Evolutionary conservation across 2,329 filamentous ascomycete genomes (phyloP), one percentile per base, ranked within the genome.

Genomic region (Aureobasidium sp.): DNA sequence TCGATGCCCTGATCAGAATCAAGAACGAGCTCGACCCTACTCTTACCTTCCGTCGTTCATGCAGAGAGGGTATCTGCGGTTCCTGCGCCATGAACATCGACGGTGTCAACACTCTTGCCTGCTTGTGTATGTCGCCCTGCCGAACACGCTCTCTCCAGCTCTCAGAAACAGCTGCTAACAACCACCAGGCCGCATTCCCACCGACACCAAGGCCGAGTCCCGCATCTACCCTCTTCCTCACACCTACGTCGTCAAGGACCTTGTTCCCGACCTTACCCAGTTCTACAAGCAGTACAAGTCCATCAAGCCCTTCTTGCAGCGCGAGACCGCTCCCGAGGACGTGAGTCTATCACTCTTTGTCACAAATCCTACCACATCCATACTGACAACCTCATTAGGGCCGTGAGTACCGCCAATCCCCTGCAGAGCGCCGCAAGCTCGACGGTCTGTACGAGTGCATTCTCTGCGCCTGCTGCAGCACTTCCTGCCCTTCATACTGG

Each of bases 231-330:
- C 94, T 64, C 84, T 99, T 68, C 94, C 94, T 70, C 94, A 99
- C 81, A 97, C 92, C 77, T 99, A 97, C 79, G 90, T 99, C 69
- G 92, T 99, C 79, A 99, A 97, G 86, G 94, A 99, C 76, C 86
- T 99, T 65, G 94, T 99, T 37, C 93, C 94, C 63, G 94, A 99
- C 75, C 81, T 99, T 80, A 99, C 94, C 65, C 89, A 94, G 73
- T 97, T 99, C 81, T 99, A 99, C 86, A 97, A 97, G 85, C 94
- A 99, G 83, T 99, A 99, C 86, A 96, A 97, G 80, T 97, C 92
- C 16, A 97, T 99, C 80, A 96, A 97, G 86, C 94, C 94, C 47
- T 99, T 96, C 77, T 86, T 99, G 59, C 94, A 97, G 81, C 86
- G 91, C 72, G 88, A 92, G 66, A 94, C 90, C 32, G 88, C 90